Percentiles rank a stretch among this genome's conserved stretches.
phyloP scores from a whole-genome alignment of 2,329 filamentous ascomycete genomes.

The Amesomyces nigricolor region DNA sequence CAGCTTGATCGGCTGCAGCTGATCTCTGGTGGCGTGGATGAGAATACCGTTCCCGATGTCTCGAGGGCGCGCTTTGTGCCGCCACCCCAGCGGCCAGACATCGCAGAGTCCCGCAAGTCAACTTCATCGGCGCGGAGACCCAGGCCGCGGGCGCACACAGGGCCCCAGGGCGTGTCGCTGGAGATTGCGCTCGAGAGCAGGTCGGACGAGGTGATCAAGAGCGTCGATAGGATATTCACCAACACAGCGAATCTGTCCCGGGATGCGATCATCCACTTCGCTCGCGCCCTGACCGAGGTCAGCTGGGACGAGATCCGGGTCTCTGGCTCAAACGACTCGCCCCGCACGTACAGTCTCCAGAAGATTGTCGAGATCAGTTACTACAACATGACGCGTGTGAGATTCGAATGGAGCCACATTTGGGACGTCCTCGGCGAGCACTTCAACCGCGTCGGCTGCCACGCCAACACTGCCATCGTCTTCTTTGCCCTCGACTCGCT shows the following conservation, averaged over 20 bases:
- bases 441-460: constrained; percentile 96
- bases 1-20: constrained; percentile 93
- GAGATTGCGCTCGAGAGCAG: constrained; percentile 90
- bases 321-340: constrained; percentile 90
- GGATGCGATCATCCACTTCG: constrained; percentile 93
- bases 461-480: constrained; percentile 92
- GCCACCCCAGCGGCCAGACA: constrained; percentile 43
- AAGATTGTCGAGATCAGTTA: constrained; percentile 99
- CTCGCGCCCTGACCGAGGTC: constrained; percentile 84
- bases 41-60: constrained; percentile 86
- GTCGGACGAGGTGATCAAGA: constrained; percentile 86
- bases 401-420: constrained; percentile 97
- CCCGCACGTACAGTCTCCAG: constrained; percentile 92
- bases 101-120: constrained; percentile 58
- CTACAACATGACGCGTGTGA: constrained; percentile 98
- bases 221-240: constrained; percentile 92
- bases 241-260: constrained; percentile 91
- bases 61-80: constrained; percentile 71
- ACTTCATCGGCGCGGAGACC: constrained; percentile 51
- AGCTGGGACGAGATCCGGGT: constrained; percentile 99
- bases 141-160: constrained; percentile 49
- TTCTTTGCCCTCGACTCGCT: constrained; percentile 96
- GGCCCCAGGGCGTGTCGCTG: constrained; percentile 59
- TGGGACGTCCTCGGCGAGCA: constrained; percentile 98
- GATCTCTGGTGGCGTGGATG: constrained; percentile 90